Percentiles rank a stretch among this genome's conserved stretches.
Evolutionary conservation across 805 yeast genomes (phyloP).

Genomic region (Teunomyces funiuensis): DNA sequence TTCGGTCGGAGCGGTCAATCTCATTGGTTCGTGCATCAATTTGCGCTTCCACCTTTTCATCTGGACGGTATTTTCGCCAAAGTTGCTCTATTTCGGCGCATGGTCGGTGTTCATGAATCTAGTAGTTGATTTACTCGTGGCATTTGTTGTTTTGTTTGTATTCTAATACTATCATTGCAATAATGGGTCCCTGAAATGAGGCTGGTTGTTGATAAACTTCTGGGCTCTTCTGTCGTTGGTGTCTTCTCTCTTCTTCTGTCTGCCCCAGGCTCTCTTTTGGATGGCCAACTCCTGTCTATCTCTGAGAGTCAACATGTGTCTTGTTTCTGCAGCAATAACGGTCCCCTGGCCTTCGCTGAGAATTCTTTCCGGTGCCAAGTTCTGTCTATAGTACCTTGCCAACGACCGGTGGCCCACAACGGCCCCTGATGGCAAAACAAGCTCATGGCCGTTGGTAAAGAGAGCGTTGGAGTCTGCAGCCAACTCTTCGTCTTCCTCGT

Average conservation of each 20-base stretch:
- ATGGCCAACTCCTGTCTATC: constrained; percentile 42
- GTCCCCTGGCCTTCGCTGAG: constrained; percentile 48
- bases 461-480: constrained; percentile 27
- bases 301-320: constrained; percentile 45
- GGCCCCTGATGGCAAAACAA: constrained; percentile 43
- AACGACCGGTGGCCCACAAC: constrained; percentile 44
- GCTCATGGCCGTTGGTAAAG: constrained; percentile 37
- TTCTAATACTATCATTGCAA: constrained; percentile 15
- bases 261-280: constrained; percentile 61
- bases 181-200: constrained; percentile 53
- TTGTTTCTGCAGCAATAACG: constrained; percentile 50
- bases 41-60: constrained; percentile 86
- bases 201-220: constrained; percentile 76
- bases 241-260: constrained; percentile 51
- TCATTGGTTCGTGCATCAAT: constrained; percentile 67
- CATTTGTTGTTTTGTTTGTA: constrained; percentile 5
- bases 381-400: constrained; percentile 44
- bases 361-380: constrained; percentile 43
- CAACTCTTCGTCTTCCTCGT: constrained; percentile 25
- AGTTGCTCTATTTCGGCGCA: constrained; percentile 71
- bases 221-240: constrained; percentile 57
- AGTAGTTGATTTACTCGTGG: constrained; percentile 27
- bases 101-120: constrained; percentile 62
- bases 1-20: constrained; percentile 54
- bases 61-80: constrained; percentile 98